Percentiles rank a stretch among this genome's conserved stretches.
phyloP scores from a whole-genome alignment of 2,329 filamentous ascomycete species.

The Fusarium verrucosum region DNA sequence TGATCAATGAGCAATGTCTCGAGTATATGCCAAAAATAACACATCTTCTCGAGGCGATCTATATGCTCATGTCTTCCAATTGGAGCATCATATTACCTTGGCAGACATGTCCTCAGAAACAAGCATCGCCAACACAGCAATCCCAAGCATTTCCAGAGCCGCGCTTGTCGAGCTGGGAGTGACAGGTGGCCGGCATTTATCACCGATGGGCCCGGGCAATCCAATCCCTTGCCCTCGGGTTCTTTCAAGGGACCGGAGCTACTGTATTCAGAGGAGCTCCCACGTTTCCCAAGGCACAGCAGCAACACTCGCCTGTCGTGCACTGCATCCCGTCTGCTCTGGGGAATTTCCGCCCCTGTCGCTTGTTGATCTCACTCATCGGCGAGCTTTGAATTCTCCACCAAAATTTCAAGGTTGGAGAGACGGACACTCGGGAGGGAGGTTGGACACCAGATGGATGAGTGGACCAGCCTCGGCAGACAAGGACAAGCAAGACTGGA shows the following conservation, averaged over 20 bases:
- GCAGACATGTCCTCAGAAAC: not conserved
- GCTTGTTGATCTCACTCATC: conserved; percentile 25
- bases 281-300: conserved; percentile 8
- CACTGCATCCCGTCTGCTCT: conserved; percentile 11
- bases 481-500: not conserved
- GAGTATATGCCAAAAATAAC: not conserved
- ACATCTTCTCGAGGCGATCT: not conserved
- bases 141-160: conserved; percentile 28
- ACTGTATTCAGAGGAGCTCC: conserved; percentile 7
- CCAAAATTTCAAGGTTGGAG: conserved; percentile 28
- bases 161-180: conserved; percentile 38
- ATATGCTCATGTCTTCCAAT: not conserved
- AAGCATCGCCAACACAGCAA: not conserved
- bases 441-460: conserved; percentile 17
- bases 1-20: not conserved
- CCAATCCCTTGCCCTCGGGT: conserved; percentile 16
- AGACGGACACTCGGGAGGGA: not conserved
- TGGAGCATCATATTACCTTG: no score
- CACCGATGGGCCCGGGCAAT: conserved; percentile 25
- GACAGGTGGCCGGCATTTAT: conserved; percentile 31
- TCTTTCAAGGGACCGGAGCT: conserved; percentile 15
- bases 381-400: conserved; percentile 27
- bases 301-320: not conserved
- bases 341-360: conserved; percentile 19
- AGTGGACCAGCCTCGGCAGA: conserved; percentile 9